These are phyloP conservation scores for Bryoerythrophyllum caledonicum DNA, from an alignment of 225 moss, liverwort and hornwort genomes.

Conservation along the genomic window DNA sequence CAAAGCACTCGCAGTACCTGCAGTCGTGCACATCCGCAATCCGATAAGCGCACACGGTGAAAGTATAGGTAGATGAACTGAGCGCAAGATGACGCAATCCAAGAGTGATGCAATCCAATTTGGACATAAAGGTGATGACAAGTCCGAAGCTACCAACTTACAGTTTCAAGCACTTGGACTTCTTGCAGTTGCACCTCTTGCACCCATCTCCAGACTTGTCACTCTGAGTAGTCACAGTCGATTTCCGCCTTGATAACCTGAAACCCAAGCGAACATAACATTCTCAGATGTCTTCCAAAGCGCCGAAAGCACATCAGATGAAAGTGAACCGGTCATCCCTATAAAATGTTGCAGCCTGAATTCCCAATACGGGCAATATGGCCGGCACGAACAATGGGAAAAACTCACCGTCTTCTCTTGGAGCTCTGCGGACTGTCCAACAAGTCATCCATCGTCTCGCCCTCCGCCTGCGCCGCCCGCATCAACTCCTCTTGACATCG, in stretches of 20 bases:
- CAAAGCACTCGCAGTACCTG: constrained; percentile 91
- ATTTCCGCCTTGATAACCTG: constrained; percentile 57
- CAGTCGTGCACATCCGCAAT: not conserved
- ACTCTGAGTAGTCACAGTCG: constrained; percentile 39
- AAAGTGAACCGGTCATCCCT: not conserved
- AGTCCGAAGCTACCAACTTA: constrained; percentile 30
- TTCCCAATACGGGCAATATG: not conserved
- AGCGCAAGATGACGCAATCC: not conserved
- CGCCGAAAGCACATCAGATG: not conserved
- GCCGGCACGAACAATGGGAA: not conserved
- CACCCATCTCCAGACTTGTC: constrained; percentile 76
- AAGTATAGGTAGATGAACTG: not conserved
- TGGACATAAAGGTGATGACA: not conserved
- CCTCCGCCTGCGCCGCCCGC: constrained; percentile 28
- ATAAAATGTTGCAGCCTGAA: not conserved
- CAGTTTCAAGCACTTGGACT: constrained; percentile 82
- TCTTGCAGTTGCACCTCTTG: constrained; percentile 88
- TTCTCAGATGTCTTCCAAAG: not conserved
- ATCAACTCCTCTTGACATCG: constrained; percentile 45
- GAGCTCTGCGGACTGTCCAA: constrained; percentile 68
- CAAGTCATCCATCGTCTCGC: constrained; percentile 56
- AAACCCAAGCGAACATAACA: not conserved
- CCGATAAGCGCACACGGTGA: not conserved
- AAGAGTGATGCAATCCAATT: not conserved
- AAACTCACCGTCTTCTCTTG: constrained; percentile 59